Evolutionary conservation across 345 rosid genomes (phyloP).

Genomic region (Salix dunnii): DNA sequence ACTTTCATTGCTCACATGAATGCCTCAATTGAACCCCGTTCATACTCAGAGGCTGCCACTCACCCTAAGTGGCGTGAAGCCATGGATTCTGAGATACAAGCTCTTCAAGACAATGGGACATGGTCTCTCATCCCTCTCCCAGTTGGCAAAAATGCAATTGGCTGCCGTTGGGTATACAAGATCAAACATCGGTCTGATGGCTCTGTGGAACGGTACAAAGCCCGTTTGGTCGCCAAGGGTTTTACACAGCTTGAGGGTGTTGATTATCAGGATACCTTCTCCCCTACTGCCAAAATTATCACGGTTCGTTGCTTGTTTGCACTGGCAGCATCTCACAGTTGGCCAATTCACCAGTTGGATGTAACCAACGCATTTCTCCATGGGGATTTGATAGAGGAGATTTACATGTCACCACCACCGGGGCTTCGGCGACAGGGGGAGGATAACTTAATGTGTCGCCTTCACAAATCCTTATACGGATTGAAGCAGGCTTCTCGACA

Average conservation of each 20-base stretch:
- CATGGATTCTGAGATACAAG: background rate
- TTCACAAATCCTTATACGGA: background rate
- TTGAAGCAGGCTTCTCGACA: background rate
- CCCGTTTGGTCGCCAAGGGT: background rate
- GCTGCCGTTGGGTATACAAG: background rate
- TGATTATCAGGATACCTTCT: background rate
- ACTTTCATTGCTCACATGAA: background rate
- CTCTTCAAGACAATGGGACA: background rate
- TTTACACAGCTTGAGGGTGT: background rate
- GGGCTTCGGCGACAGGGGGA: background rate
- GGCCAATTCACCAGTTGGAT: background rate
- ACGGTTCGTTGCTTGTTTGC: background rate
- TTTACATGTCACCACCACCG: background rate
- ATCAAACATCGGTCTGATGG: background rate
- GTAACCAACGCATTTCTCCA: background rate
- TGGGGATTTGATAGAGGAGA: background rate
- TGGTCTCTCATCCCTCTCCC: background rate
- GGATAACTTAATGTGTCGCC: background rate
- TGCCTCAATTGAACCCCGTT: background rate
- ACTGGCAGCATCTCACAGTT: background rate
- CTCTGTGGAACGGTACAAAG: background rate
- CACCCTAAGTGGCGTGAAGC: background rate
- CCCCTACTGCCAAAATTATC: background rate
- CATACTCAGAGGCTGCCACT: background rate
- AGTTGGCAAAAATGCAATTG: background rate